Evolutionary conservation across 1,284 basidiomycete genomes (phyloP).

Genomic region (Pseudozyma tsukubaensis): DNA sequence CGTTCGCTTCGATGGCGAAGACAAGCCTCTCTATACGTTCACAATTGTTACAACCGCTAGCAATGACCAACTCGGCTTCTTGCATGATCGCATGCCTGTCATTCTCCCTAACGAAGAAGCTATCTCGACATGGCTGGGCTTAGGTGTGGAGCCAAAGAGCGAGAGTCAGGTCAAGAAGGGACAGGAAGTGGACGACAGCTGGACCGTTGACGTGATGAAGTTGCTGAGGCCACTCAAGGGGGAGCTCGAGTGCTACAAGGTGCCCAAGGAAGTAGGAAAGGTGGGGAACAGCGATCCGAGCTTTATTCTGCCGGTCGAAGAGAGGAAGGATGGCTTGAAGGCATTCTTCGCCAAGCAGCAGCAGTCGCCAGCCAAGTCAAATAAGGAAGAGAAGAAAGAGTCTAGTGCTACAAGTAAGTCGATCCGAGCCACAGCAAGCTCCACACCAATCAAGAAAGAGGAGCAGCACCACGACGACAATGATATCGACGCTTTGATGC

Average conservation of each 20-base stretch:
- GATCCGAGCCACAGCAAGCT: neutral
- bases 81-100: conserved; percentile 91
- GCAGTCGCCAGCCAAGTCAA: conserved; percentile 2
- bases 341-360: conserved; percentile 79
- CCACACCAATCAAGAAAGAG: conserved; percentile 8
- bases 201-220: conserved; percentile 73
- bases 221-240: conserved; percentile 77
- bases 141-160: conserved; percentile 50
- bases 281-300: conserved; percentile 83
- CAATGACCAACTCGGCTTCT: conserved; percentile 69
- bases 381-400: neutral
- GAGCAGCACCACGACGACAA: conserved; percentile 11
- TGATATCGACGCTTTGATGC: conserved; percentile 14
- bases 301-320: conserved; percentile 82
- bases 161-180: conserved; percentile 25
- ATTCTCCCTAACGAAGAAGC: conserved; percentile 78
- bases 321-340: conserved; percentile 86
- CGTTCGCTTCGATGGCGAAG: conserved; percentile 73
- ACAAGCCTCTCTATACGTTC: conserved; percentile 80
- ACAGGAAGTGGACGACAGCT: conserved; percentile 49
- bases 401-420: neutral
- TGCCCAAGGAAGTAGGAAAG: conserved; percentile 89
- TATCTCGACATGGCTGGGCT: conserved; percentile 82
- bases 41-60: conserved; percentile 83
- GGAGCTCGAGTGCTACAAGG: conserved; percentile 83